Conservation (phyloP, 345 rosid species). For the Noccaea bulbosa region DNA sequence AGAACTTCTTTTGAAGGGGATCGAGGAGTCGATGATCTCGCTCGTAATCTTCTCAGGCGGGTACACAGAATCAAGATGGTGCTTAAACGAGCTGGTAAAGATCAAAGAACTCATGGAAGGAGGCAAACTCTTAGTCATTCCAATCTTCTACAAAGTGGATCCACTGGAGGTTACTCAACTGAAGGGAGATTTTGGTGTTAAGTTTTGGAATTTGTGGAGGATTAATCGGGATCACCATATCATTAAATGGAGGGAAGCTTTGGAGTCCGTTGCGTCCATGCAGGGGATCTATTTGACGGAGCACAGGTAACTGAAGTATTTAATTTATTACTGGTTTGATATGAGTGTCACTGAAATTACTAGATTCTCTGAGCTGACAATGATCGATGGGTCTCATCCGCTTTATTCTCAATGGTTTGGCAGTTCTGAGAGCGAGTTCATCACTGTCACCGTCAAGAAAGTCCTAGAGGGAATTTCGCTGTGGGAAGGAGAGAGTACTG, state of each 20-base stretch:
- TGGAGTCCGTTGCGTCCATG: neutral
- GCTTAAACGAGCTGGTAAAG: constrained; percentile 20
- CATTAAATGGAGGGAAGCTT: constrained; percentile 20
- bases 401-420: neutral
- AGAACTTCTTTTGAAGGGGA: neutral
- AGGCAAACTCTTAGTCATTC: constrained; percentile 4
- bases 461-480: neutral
- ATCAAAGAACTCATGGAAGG: neutral
- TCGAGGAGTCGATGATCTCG: neutral
- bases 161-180: neutral
- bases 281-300: neutral
- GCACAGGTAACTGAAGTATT: neutral
- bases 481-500: neutral
- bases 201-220: neutral
- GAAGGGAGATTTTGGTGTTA: neutral
- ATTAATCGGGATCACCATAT: neutral
- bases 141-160: no score
- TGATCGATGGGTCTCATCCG: neutral
- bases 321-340: neutral
- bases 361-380: no score
- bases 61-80: neutral
- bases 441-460: neutral
- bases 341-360: no score
- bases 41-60: neutral
- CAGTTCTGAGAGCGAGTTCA: neutral